Base-by-base conservation (phyloP, 2,329 filamentous ascomycete species). In the Tolypocladium pustulatum region DNA sequence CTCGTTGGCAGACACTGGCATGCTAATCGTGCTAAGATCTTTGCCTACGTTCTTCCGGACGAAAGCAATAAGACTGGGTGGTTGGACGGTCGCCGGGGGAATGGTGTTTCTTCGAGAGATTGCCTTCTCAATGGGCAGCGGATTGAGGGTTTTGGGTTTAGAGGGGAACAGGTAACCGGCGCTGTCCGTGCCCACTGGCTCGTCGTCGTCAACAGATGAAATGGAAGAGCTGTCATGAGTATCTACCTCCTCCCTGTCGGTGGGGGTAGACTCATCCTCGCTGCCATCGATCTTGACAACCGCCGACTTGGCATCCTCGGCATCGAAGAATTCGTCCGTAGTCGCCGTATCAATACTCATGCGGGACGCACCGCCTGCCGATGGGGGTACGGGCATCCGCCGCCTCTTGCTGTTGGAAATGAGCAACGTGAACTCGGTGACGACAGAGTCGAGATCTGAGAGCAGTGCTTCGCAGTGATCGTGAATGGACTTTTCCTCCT, bases 41-140 rank as follows among this genome's bases (percentile, higher is more conserved):
- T 99, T 99, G 69, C 94, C 94, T 12, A 97, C 94, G 66, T 99
- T 99, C 73, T 97, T 99, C 65, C 94, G 86, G 37, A 97, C 81
- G 71, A 97, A 96, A 0, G 90, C 90, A 64, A 99, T 96, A 57
- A 99, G 78, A 70, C 91, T 96, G 0, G 94, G 94, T 0, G 94
- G 94, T 59, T 86, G 78, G 17, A 91, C 85, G 34, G 87, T 91
- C 8, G 92, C 85, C 1, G 88, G 79, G 3, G 86, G 81, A 20
- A 99, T 84, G 0, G 84, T 87, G 8, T 76, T 79, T 59, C 94
- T 84, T 38, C 94, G 85, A 43, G 79, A 73, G 3, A 95, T 79
- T 0, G 74, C 66, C 36, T 84, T 79, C 6, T 81, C 79, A 34
- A 96, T 76, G 1, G 94, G 93, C 20, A 97, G 76, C 4, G 94